Conservation (phyloP, 2,329 filamentous ascomycete species). For the Kalmusia sp. region DNA sequence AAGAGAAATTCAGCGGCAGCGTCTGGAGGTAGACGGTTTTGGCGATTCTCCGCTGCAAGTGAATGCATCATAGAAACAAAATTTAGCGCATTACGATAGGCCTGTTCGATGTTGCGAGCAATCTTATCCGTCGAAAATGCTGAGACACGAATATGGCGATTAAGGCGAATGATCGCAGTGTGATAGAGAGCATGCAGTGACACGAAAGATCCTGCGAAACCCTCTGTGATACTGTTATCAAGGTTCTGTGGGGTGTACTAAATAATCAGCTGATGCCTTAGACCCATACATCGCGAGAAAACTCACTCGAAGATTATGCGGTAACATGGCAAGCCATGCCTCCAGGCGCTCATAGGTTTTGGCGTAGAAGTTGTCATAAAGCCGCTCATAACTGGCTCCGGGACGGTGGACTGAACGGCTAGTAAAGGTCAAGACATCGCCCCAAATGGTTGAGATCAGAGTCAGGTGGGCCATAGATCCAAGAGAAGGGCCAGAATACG, state of each 20-base stretch:
- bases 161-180: conserved; percentile 68
- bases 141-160: conserved; percentile 59
- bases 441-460: conserved; percentile 70
- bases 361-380: conserved; percentile 61
- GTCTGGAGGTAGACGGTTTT: conserved; percentile 34
- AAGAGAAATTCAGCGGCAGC: conserved; percentile 47
- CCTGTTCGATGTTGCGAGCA: conserved; percentile 38
- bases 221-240: conserved; percentile 59
- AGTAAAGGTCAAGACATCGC: conserved; percentile 67
- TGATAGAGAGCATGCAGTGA: conserved; percentile 73
- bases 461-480: conserved; percentile 66
- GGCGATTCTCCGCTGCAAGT: conserved; percentile 32
- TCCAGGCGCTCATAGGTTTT: conserved; percentile 60
- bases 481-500: conserved; percentile 43
- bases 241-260: conserved; percentile 64
- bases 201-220: conserved; percentile 66
- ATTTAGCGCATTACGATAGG: conserved; percentile 35
- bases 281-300: neutral
- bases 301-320: conserved; percentile 54
- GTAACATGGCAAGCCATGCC: conserved; percentile 66
- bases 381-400: conserved; percentile 50
- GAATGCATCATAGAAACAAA: conserved; percentile 44
- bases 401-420: conserved; percentile 60
- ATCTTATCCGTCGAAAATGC: conserved; percentile 36
- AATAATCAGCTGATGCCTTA: neutral